Base-by-base conservation (phyloP, 2,329 filamentous ascomycete species). In the Penicillium verrucosum region DNA sequence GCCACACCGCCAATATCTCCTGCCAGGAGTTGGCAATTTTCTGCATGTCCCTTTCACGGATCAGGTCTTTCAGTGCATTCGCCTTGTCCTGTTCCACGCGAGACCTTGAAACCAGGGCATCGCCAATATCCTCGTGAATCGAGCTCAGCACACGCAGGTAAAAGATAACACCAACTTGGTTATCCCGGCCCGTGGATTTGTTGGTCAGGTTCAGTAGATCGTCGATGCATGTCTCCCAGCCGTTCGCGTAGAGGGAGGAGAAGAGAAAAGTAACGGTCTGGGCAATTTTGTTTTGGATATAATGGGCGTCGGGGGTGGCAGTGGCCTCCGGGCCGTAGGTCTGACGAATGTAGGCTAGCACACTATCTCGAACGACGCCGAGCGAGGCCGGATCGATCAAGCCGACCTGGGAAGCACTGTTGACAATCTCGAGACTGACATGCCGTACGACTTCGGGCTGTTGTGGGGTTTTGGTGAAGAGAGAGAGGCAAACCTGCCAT, bases 261-360 rank as follows among this genome's bases (percentile, higher is more conserved):
- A 99, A 99, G 49, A 99, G 86, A 70, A 91, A 94, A 10, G 94
- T 99, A 67, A 99, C 79, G 12, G 92, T 96, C 77, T 99, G 94
- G 44, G 93, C 92, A 64, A 99, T 85, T 77, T 99, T 99, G 79
- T 97, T 99, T 77, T 97, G 93, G 42, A 99, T 87, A 63, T 85
- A 84, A 25, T 85, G 74, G 9, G 87, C 85, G 72, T 99, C 94
- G 61, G 87, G 77, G 51, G 80, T 75, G 57, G 81, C 79, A 34
- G 79, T 79, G 23, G 70, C 71, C 23, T 77, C 75, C 38, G 81
- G 78, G 51, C 85, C 83, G 73, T 97, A 97, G 47, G 83, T 85
- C 66, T 88, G 84, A 63, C 85, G 85, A 59, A 94, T 82, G 74
- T 97, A 97, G 65, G 85, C 83, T 77, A 96, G 81, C 63, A 99